Evolutionary conservation across 2,329 filamentous ascomycete species (phyloP).

Genomic region (Didymosphaeria variabile): DNA sequence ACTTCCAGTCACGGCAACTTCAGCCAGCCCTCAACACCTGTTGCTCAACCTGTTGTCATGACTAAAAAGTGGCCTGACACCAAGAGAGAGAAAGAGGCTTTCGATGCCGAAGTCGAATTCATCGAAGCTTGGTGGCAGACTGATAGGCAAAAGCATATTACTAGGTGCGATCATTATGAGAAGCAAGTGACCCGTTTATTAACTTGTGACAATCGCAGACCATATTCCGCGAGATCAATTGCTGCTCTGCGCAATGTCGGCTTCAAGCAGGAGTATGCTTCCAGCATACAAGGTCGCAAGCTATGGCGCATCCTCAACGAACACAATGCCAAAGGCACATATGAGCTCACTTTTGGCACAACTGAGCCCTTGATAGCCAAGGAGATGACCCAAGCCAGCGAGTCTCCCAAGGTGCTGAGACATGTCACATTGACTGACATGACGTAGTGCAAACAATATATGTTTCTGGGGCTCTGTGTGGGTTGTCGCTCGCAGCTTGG

Average conservation of each 20-base stretch:
- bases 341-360: constrained; percentile 51
- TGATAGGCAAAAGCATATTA: constrained; percentile 25
- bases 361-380: constrained; percentile 53
- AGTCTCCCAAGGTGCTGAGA: not conserved
- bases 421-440: not conserved
- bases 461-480: constrained; percentile 53
- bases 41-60: not conserved
- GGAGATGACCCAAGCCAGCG: constrained; percentile 20
- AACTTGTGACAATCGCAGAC: constrained; percentile 26
- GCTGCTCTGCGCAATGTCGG: constrained; percentile 46
- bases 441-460: constrained; percentile 47
- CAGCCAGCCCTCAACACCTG: too few relatives aligned
- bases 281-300: constrained; percentile 47
- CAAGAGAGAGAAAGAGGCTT: constrained; percentile 33
- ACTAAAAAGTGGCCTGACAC: not conserved
- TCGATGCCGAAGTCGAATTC: constrained; percentile 43
- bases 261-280: constrained; percentile 34
- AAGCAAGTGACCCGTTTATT: not conserved
- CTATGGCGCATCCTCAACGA: constrained; percentile 49
- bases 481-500: constrained; percentile 48
- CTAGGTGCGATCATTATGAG: constrained; percentile 15
- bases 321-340: constrained; percentile 46
- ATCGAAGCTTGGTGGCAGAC: constrained; percentile 49
- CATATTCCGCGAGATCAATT: constrained; percentile 46
- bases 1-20: too few relatives aligned